Evolutionary conservation across 805 yeast genomes (phyloP), one percentile per base, ranked within the genome.

Genomic region (Candida krabiensis): DNA sequence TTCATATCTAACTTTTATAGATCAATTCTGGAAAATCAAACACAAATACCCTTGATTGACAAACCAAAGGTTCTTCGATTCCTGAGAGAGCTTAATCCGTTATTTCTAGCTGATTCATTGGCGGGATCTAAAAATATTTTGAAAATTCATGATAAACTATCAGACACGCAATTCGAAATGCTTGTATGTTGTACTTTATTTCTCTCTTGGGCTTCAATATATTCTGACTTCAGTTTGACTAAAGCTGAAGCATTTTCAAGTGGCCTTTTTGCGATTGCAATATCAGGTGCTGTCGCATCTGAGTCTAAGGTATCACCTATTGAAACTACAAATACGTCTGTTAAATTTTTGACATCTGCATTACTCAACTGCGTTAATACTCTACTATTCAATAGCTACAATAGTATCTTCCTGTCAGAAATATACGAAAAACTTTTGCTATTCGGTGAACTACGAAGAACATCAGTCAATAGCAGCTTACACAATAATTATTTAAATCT

Each of bases 191-290:
- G 39, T 9, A 47, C 52, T 12, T 28, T 43, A 11, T 26, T 38
- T 9, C 15, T 50, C 22, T 38, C 34, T 18, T 43, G 42, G 37
- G 27, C 38, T 5, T 38, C 43, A 8, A 29, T 37, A 22, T 50
- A 48, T 30, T 42, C 43, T 18, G 43, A 35, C 9, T 24, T 25
- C 17, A 44, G 44, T 12, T 27, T 44, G 3, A 33, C 23, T 22
- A 28, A 30, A 19, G 38, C 38, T 13, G 35, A 34, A n/a, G 32
- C 40, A 4, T 44, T 50, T 21, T 34, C 49, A 5, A 37, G 42
- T 7, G 56, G 56, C 1, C 22, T 47, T 9, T 47, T 41, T 43
- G 56, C 55, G 3, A 31, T 52, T 12, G 46, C 50, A 2, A 19
- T 42, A 12, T 39, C 38, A 15, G 50, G 46, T 19, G 32, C 40